Evolutionary conservation across 2,329 filamentous ascomycete genomes (phyloP), one percentile per base, ranked within the genome.

Genomic region (Penicillium sp.): DNA sequence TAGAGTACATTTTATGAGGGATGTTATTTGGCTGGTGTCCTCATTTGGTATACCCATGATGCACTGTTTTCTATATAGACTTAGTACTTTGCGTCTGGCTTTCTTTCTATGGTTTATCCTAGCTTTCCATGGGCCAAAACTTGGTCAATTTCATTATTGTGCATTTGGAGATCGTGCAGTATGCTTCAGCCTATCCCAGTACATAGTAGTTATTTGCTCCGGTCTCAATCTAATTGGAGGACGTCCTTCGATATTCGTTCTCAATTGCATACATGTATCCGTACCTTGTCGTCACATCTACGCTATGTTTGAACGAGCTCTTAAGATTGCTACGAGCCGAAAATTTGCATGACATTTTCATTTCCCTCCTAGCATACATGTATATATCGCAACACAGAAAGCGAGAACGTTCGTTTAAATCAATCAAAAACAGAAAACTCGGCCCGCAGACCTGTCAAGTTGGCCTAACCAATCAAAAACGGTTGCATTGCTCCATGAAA

Each of bases 21-120:
- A 55, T 50, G 23, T 52, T 23, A 49, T 21, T 50, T 53, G 47
- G 44, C 52, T 53, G 53, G 50, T 46, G 23, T 53, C 21, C 39
- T 45, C 41, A 53, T 41, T 47, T 51, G 43, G 53, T 41, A 34
- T 43, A 50, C 23, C 29, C 50, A 50, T 48, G 31, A 54, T 60
- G 54, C 50, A 25, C 58, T 50, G 25, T 21, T 48, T 44, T 40
- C 36, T 45, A 33, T 47, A 57, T 64, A 62, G 61, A 62, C 44
- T 58, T 64, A 46, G 54, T 50, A 57, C 57, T 55, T 51, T 53
- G 50, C 50, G 43, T 61, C 10, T 45, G n/a, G 21, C 25, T 46
- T 27, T n/a, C 29, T 21, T 51, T 46, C 16, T 21, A 38, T 29
- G 10, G 5, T 25, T 34, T 21, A 25, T 29, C n/a, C 4, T 19